These are phyloP conservation scores for Mycena crocata DNA, from an alignment of 768 basidiomycete genomes.

Conservation along the genomic window DNA sequence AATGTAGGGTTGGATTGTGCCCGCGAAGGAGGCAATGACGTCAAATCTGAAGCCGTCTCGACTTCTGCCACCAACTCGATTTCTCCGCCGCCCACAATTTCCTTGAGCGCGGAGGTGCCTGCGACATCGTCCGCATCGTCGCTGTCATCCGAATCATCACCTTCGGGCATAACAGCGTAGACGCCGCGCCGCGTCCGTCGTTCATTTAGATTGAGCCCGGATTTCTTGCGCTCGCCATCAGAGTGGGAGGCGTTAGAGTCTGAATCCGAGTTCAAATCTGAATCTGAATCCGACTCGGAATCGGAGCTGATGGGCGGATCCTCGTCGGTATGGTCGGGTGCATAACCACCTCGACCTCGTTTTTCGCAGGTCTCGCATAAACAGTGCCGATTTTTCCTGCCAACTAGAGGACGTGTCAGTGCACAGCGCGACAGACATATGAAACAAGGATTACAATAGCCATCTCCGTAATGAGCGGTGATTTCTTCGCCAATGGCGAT, in stretches of 20 bases:
- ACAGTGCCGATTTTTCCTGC: constrained; percentile 70
- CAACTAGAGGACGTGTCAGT: constrained; percentile 46
- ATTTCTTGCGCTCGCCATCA: constrained; percentile 45
- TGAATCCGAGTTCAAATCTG: constrained; percentile 56
- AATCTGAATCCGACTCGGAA: constrained; percentile 61
- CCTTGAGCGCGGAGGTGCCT: constrained; percentile 58
- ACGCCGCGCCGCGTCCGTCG: constrained; percentile 85
- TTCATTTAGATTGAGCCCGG: constrained; percentile 75
- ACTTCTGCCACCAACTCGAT: constrained; percentile 64
- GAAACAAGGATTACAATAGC: constrained; percentile 75
- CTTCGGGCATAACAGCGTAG: constrained; percentile 75
- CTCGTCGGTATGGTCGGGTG: constrained; percentile 64
- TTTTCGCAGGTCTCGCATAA: constrained; percentile 90
- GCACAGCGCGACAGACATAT: constrained; percentile 31
- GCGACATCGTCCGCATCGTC: constrained; percentile 63
- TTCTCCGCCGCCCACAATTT: constrained; percentile 61
- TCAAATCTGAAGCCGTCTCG: constrained; percentile 60
- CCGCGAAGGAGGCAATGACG: constrained; percentile 55
- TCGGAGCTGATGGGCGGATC: constrained; percentile 57
- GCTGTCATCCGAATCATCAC: constrained; percentile 71
- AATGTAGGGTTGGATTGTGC: constrained; percentile 44
- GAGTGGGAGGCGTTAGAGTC: constrained; percentile 47
- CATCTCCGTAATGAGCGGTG: constrained; percentile 91
- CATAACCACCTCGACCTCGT: constrained; percentile 80
- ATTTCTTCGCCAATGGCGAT: constrained; percentile 88